Evolutionary conservation across 441 rosid species (phyloP).

Genomic region (Aleurites moluccanus): DNA sequence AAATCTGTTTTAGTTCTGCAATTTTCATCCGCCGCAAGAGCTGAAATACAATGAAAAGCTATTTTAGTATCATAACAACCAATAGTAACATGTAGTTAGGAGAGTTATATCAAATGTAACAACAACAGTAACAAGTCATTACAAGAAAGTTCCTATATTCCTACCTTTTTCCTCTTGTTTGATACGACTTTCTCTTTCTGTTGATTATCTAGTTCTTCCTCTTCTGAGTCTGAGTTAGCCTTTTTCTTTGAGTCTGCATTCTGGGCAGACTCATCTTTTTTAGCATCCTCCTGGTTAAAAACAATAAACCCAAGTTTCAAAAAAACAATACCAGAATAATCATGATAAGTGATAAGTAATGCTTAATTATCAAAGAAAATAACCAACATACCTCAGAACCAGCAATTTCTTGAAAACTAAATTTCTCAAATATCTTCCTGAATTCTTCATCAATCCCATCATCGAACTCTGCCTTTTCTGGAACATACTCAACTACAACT

Average conservation of each 20-base stretch:
- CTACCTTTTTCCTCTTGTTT: conserved; percentile 94
- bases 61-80: background rate
- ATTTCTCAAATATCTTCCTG: conserved; percentile 80
- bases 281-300: conserved; percentile 53
- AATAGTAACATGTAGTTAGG: background rate
- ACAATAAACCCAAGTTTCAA: conserved; percentile 3
- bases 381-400: conserved; percentile 54
- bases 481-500: conserved; percentile 83
- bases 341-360: background rate
- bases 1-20: conserved; percentile 90
- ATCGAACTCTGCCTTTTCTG: conserved; percentile 78
- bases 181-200: conserved; percentile 83
- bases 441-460: conserved; percentile 82
- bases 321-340: background rate
- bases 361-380: background rate
- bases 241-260: conserved; percentile 62
- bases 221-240: conserved; percentile 70
- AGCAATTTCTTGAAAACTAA: conserved; percentile 53
- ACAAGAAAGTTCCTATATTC: background rate
- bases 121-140: conserved; percentile 2
- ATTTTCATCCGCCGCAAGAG: conserved; percentile 93
- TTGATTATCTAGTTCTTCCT: conserved; percentile 60
- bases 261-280: conserved; percentile 62
- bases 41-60: conserved; percentile 37
- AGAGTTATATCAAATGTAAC: background rate